A percentile compares a stretch with the other conserved stretches of the same genome.
Conservation (phyloP, 768 basidiomycete species). For the Serpula lacrymans region DNA sequence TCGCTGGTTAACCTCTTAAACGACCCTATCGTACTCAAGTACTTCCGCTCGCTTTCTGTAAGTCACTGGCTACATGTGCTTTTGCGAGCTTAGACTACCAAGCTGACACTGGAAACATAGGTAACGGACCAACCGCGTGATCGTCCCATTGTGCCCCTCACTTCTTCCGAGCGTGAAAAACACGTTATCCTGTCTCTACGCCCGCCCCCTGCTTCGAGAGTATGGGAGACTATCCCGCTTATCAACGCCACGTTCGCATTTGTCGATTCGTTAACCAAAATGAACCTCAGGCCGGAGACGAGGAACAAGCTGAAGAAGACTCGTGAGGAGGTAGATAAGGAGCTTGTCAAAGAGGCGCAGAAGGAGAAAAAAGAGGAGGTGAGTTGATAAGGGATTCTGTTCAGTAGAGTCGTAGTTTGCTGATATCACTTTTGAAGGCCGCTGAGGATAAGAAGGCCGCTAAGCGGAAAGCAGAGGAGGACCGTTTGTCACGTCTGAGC, state of each 20-base stretch:
- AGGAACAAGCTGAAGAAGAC: conserved; percentile 69
- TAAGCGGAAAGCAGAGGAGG: conserved; percentile 72
- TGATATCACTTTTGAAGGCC: conserved; percentile 30
- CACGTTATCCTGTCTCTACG: conserved; percentile 70
- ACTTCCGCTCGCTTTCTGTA: conserved; percentile 86
- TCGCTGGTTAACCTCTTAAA: conserved; percentile 57
- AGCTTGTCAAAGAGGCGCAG: conserved; percentile 62
- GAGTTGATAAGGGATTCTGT: conserved; percentile 9
- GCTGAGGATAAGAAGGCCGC: conserved; percentile 69
- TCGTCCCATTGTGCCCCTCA: conserved; percentile 54
- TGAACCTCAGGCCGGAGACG: conserved; percentile 77
- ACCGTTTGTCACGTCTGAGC: conserved; percentile 67
- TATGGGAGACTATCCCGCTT: conserved; percentile 52
- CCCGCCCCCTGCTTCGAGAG: conserved; percentile 48
- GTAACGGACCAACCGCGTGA: conserved; percentile 83
- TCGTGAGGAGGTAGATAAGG: conserved; percentile 68
- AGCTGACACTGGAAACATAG: conserved; percentile 27
- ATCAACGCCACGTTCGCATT: conserved; percentile 70
- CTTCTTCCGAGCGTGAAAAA: conserved; percentile 55
- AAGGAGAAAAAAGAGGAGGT: conserved; percentile 74
- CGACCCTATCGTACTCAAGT: conserved; percentile 60
- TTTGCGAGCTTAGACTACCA: conserved; percentile 5
- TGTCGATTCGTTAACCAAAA: conserved; percentile 61
- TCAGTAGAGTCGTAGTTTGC: not conserved
- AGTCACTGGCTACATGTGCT: conserved; percentile 21